Evolutionary conservation across 345 rosid species (phyloP).

Genomic region (Dimocarpus longan): DNA sequence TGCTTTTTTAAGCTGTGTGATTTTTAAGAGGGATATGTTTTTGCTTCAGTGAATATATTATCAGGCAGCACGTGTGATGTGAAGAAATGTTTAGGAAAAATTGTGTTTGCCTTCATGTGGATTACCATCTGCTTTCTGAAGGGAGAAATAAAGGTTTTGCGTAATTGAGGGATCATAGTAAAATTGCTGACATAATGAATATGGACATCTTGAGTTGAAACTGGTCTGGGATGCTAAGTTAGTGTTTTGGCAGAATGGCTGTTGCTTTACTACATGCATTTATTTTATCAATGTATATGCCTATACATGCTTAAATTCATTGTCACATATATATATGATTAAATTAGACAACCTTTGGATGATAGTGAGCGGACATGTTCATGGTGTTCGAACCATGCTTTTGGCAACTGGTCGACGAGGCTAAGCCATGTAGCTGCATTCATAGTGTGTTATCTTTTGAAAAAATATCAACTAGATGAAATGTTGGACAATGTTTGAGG

Average conservation of each 20-base stretch:
- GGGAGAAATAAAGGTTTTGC: too few relatives aligned
- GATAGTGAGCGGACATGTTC: background rate
- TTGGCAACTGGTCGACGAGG: background rate
- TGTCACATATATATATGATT: background rate
- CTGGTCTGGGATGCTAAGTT: background rate
- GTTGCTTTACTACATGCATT: conserved; percentile 4
- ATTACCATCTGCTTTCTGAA: too few relatives aligned
- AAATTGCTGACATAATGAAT: background rate
- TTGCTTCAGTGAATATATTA: background rate
- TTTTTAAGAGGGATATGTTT: background rate
- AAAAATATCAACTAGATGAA: background rate
- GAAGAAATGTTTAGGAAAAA: too few relatives aligned
- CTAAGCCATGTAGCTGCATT: background rate
- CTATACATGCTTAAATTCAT: background rate
- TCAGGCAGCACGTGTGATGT: background rate
- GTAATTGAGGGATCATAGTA: background rate
- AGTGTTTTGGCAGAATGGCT: background rate
- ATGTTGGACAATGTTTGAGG: too few relatives aligned
- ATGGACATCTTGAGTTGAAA: background rate
- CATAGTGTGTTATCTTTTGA: background rate
- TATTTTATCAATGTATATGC: background rate
- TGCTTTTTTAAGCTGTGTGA: background rate
- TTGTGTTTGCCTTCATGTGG: too few relatives aligned
- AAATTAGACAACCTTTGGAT: background rate
- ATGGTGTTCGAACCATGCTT: background rate